Base-by-base conservation (phyloP, 352 stramenopile genomes). In the Globisporangium mamillatum region DNA sequence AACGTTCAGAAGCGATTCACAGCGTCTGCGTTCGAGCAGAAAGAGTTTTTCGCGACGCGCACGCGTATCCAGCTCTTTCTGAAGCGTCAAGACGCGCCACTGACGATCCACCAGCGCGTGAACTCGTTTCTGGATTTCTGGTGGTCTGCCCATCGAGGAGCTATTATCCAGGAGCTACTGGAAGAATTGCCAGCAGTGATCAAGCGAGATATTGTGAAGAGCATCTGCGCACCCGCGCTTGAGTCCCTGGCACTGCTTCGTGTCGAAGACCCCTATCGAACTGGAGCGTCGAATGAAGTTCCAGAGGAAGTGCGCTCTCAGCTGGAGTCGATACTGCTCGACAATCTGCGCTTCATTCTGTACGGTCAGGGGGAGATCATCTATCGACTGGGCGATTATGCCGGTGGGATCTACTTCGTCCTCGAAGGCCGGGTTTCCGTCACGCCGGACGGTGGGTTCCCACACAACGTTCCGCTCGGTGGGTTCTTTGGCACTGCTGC, bases 101-200 rank as follows among this genome's bases (percentile, higher is more conserved):
- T 86, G 0, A 60, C 72, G 0, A 86, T 91, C 48, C 79, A 89
- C 32, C 71, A 80, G 10, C 77, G 80, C 4, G 82, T 91, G 5
- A 88, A 88, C 66, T 82, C 80, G 16, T 91, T 89, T 53, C 53
- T 91, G 14, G 80, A 91, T 55, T 91, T 84, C 22, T 91, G 82
- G 82, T 89, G 82, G 82, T 86, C 80, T 16, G 71, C 80, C 5
- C 82, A 91, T 50, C 79, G 82, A 9, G 81, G 83, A 9, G 81
- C 83, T 18, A 85, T 89, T 54, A 82, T 91, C 50, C 78, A 81
- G 41, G 76, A 90, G 25, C 60, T 91, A 9, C 61, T 91, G 6
- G 50, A 82, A 8, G 81, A 91, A 36, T 72, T 91, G 1, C 83
- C 83, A 0, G 65, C 61, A 24, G 77, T 63, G 10, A 88, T 89